These are phyloP conservation scores for Trichoderma koningiopsis DNA, from an alignment of 2,329 filamentous ascomycete species.

Conservation along the genomic window DNA sequence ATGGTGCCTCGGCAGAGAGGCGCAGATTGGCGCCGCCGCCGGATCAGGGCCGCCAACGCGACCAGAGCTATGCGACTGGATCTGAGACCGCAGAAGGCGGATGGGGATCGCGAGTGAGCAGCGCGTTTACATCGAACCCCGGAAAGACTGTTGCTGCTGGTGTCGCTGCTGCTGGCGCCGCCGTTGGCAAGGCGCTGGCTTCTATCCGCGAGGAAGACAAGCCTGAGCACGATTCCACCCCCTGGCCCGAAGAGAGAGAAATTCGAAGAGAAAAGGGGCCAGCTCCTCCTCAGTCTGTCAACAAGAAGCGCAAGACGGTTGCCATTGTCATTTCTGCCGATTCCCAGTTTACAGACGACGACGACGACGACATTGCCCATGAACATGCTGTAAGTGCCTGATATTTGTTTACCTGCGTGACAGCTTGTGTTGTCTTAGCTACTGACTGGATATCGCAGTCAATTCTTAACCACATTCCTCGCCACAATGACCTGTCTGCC, in stretches of 20 bases:
- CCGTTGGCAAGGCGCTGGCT: slow-evolving; percentile 77
- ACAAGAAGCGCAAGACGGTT: slow-evolving; percentile 72
- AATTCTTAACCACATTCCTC: slow-evolving; percentile 85
- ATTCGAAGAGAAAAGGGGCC: slow-evolving; percentile 56
- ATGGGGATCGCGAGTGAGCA: slow-evolving; percentile 77
- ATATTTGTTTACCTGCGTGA: not conserved
- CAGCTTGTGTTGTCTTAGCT: slow-evolving; percentile 26
- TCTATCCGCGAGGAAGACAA: slow-evolving; percentile 84
- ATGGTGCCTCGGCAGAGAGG: slow-evolving; percentile 46
- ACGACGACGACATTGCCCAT: slow-evolving; percentile 63
- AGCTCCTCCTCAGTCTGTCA: slow-evolving; percentile 36
- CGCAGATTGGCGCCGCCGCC: slow-evolving; percentile 35
- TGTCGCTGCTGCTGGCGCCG: slow-evolving; percentile 79
- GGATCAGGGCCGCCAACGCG: slow-evolving; percentile 31
- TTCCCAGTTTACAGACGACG: slow-evolving; percentile 57
- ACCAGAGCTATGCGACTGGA: slow-evolving; percentile 46
- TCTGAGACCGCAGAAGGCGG: slow-evolving; percentile 40
- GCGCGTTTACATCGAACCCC: slow-evolving; percentile 79
- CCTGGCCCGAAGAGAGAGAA: slow-evolving; percentile 89
- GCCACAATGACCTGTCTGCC: slow-evolving; percentile 70
- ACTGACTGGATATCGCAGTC: slow-evolving; percentile 54
- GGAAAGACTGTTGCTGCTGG: slow-evolving; percentile 80
- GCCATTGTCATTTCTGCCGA: slow-evolving; percentile 87
- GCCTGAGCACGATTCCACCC: slow-evolving; percentile 81
- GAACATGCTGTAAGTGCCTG: slow-evolving; percentile 76